A percentile compares a stretch with the other conserved stretches of the same genome.
These are phyloP conservation scores for Teratosphaeria destructans DNA, from an alignment of 2,329 filamentous ascomycete species.

Conservation along the genomic window DNA sequence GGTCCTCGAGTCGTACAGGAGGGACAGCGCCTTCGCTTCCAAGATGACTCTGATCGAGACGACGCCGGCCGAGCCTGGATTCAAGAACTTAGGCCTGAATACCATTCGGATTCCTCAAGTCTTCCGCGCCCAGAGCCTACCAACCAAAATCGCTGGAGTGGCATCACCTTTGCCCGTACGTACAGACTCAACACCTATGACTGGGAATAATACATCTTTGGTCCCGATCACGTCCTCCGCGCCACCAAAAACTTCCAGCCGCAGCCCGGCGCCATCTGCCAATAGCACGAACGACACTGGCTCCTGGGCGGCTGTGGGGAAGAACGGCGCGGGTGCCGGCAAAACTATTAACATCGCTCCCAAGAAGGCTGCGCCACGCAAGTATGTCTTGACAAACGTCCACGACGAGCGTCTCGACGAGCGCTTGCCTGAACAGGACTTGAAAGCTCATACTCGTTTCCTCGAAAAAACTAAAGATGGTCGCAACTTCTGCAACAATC, in stretches of 20 bases:
- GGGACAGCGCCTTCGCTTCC: conserved; percentile 26
- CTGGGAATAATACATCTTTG: neutral
- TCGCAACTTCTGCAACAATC: conserved; percentile 29
- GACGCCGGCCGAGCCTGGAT: conserved; percentile 31
- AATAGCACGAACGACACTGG: conserved; percentile 11
- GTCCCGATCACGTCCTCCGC: conserved; percentile 1
- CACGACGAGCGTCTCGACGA: conserved; percentile 33
- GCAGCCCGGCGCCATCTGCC: conserved; percentile 13
- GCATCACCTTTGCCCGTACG: neutral
- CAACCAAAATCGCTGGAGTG: conserved; percentile 14
- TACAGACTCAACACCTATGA: neutral
- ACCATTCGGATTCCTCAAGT: conserved; percentile 30
- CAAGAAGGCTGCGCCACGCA: conserved; percentile 21
- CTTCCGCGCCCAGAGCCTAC: conserved; percentile 33
- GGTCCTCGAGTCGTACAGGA: conserved; percentile 36
- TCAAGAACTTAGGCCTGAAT: conserved; percentile 31
- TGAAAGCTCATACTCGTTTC: conserved; percentile 18
- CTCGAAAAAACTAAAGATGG: conserved; percentile 17
- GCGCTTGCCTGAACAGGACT: conserved; percentile 23
- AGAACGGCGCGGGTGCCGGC: conserved; percentile 19
- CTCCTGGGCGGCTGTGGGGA: conserved; percentile 35
- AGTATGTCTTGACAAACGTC: conserved; percentile 32
- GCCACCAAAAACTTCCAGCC: conserved; percentile 5
- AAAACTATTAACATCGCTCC: conserved; percentile 31
- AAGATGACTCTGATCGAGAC: conserved; percentile 38